Base-by-base conservation (phyloP, 2,329 filamentous ascomycete species). In the Penicillium polonicum region DNA sequence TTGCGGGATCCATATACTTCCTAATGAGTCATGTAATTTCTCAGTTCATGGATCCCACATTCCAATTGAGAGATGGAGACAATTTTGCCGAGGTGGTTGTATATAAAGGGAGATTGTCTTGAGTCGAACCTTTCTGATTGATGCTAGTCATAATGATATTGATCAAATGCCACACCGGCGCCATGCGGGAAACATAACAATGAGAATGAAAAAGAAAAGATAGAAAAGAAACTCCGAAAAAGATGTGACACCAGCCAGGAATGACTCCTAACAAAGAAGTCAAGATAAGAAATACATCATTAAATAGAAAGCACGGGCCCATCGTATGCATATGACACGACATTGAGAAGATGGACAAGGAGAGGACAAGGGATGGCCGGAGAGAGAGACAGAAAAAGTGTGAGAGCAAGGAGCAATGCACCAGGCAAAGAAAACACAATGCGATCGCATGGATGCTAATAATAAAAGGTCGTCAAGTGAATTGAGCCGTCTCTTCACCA, bases 91-190 rank as follows among this genome's bases (percentile, higher is more conserved):
- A 39, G n/a, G 21, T 42, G 38, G 5, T 23, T 13, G 25, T 19
- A 44, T 31, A 25, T n/a, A 8, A 38, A 23, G 10, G 9, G 12
- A 31, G n/a, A 21, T 27, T 31, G n/a, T 23, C 23, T 21, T 31
- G n/a, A 35, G 7, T 45, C 17, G 12, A 27, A 29, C 5, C n/a
- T 46, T 46, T 38, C 33, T n/a, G 31, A 31, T 50, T 48, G 38
- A 49, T 35, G 21, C 52, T 54, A 55, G 17, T 41, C 23, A 35
- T 49, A 55, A 50, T 39, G 41, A 36, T 42, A 55, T 42, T 7
- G 33, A 54, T 36, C n/a, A 21, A 33, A 27, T 42, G 52, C 45
- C 27, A n/a, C 52, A 33, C 45, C 41, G 46, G 29, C 52, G 35
- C 52, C 52, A 55, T 55, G 52, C 45, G n/a, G 36, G 38, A 19